Conservation (phyloP, 2,329 filamentous ascomycete genomes). For the Diaporthe ilicicola region DNA sequence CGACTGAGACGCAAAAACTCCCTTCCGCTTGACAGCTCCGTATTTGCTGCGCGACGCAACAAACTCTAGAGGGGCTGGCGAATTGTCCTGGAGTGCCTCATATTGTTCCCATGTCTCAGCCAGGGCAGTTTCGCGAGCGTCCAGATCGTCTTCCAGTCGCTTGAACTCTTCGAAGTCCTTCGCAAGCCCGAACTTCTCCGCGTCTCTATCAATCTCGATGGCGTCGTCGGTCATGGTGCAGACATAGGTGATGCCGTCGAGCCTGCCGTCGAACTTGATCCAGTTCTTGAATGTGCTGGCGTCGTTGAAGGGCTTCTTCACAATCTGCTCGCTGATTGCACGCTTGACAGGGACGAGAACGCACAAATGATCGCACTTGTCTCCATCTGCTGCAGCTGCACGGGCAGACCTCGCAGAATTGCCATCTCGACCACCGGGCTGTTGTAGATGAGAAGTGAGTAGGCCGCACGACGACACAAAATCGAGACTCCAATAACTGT, state of each 20-base stretch:
- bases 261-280: slow-evolving; percentile 1
- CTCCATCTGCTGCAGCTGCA: neutral
- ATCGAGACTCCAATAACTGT: too few species aligned
- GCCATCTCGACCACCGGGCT: slow-evolving; percentile 1
- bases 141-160: neutral
- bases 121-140: neutral
- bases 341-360: neutral
- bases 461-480: neutral
- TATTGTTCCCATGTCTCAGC: neutral
- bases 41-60: neutral
- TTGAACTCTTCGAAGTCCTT: neutral
- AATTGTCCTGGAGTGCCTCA: neutral
- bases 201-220: neutral
- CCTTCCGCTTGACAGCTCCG: neutral
- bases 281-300: slow-evolving; percentile 4
- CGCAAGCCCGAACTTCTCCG: neutral
- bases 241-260: neutral
- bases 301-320: slow-evolving; percentile 5
- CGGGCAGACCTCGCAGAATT: slow-evolving; percentile 1
- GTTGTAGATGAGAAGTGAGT: neutral
- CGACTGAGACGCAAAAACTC: neutral
- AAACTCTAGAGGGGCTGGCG: neutral
- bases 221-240: neutral
- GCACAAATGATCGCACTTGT: slow-evolving; percentile 1
- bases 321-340: slow-evolving; percentile 1